Base-by-base conservation (phyloP, 805 yeast species). In the Candida peoriensis region DNA sequence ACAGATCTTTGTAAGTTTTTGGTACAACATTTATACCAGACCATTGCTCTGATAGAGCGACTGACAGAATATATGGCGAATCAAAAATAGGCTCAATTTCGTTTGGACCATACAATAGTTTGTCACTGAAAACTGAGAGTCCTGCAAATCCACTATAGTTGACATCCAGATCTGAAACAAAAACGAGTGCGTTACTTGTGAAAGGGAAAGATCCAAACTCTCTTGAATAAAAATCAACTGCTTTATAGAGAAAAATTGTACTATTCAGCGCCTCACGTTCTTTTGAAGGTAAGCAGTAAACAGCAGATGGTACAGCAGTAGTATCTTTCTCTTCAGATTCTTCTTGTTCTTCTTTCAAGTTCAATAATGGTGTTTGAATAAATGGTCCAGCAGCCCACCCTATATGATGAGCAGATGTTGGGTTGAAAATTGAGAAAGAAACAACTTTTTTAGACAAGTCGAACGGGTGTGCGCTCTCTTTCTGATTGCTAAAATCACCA, bases 331-430 rank as follows among this genome's bases (percentile, higher is more conserved):
- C 67, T 12, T 60, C 61, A 12, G 41, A 16, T 2, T 35, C 29
- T 11, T 46, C 56, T 28, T 61, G 64, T 21, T 62, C 68, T 20
- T 57, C 61, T 25, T 56, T 57, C 24, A 58, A 48, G 28, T 69
- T 74, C 7, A 77, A 57, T 20, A 87, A 48, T 0, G 77, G 74
- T 3, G 77, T 62, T 35, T 74, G 73, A 27, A 79, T 78, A 55
- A 90, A 93, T 2, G 95, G 81, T 1, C 97, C 98, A 4, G 88
- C 74, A 0, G 95, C 89, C 80, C 95, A 93, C 0, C 97, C 97
- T 15, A 93, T 68, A 57, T 90, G 97, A 47, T 89, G 97, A 1
- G 98, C 86, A 24, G 95, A 81, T 1, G 87, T 82, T 1, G 97
- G 96, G 36, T 80, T 84, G 52, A 79, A 80, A 8, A 85, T 63